Conservation (phyloP, 495 filamentous ascomycete genomes). For the Schizothecium vesticola region DNA sequence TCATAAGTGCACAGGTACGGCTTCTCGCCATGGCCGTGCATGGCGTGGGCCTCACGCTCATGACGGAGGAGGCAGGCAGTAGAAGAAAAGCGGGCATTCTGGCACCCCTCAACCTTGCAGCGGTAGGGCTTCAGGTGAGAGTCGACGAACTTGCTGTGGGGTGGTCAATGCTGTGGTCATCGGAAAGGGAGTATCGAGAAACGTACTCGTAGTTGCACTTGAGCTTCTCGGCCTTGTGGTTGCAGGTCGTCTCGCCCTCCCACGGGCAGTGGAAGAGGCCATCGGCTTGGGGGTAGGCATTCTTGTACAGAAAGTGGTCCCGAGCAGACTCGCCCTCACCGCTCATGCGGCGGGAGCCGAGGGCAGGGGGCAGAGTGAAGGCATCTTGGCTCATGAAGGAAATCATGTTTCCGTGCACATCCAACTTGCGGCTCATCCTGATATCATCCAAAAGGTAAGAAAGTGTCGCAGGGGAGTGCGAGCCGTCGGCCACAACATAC, state of each 20-base stretch:
- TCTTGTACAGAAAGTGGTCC: constrained; percentile 73
- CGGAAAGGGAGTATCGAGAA: constrained; percentile 8
- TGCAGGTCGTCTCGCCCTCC: constrained; percentile 68
- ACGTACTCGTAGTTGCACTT: constrained; percentile 97
- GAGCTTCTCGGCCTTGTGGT: constrained; percentile 79
- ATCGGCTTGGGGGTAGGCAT: constrained; percentile 57
- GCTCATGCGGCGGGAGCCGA: constrained; percentile 40
- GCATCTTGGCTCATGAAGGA: constrained; percentile 36
- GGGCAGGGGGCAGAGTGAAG: constrained; percentile 41
- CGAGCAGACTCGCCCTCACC: constrained; percentile 59
- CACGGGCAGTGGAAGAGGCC: constrained; percentile 89
- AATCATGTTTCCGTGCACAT: constrained; percentile 34
- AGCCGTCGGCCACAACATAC: constrained; percentile 34
- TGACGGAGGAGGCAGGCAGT: constrained; percentile 93
- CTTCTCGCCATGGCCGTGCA: constrained; percentile 90
- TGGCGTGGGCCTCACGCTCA: constrained; percentile 87
- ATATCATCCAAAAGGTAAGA: constrained; percentile 21
- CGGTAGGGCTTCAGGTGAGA: constrained; percentile 91
- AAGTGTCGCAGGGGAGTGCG: constrained; percentile 7
- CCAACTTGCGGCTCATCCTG: constrained; percentile 30
- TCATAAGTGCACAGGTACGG: constrained; percentile 79
- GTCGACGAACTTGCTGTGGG: constrained; percentile 82
- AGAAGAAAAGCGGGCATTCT: constrained; percentile 78
- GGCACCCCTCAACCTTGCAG: constrained; percentile 75
- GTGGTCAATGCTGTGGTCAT: constrained; percentile 25